These are phyloP conservation scores for Carex parvula DNA, from an alignment of 176 grass and related monocot species.

Conservation along the genomic window DNA sequence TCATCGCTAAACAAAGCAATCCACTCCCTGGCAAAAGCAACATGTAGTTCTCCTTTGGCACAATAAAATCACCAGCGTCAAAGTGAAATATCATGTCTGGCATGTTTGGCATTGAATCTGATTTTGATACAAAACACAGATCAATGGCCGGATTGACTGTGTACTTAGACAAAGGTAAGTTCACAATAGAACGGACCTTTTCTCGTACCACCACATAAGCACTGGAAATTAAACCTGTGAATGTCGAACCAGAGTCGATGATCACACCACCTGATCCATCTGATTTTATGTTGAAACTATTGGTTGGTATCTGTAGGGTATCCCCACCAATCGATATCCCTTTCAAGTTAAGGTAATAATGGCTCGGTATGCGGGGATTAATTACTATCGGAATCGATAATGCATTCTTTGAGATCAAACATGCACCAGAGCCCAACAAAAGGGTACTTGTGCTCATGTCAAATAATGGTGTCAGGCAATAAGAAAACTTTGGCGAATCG, in stretches of 20 bases:
- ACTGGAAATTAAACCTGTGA: conserved; percentile 13
- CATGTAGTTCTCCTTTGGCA: conserved; percentile 29
- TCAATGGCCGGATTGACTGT: conserved; percentile 6
- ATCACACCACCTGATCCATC: conserved; percentile 15
- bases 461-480: conserved; percentile 20
- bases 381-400: conserved; percentile 11
- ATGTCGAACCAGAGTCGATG: conserved; percentile 24
- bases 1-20: conserved; percentile 25
- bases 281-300: neutral
- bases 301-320: conserved; percentile 12
- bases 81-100: conserved; percentile 30
- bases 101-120: conserved; percentile 7
- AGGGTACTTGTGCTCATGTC: conserved; percentile 11
- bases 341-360: conserved; percentile 21
- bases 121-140: conserved; percentile 18
- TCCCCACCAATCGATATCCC: conserved; percentile 21
- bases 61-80: conserved; percentile 6
- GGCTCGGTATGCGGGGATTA: neutral
- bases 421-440: conserved; percentile 26
- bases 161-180: neutral
- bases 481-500: conserved; percentile 24
- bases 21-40: conserved; percentile 3
- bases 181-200: conserved; percentile 27
- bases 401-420: neutral
- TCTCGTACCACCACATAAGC: conserved; percentile 13